A percentile compares a stretch with the other conserved stretches of the same genome.
phyloP scores from a whole-genome alignment of 176 grass and related monocot genomes.

The Secale cereale region DNA sequence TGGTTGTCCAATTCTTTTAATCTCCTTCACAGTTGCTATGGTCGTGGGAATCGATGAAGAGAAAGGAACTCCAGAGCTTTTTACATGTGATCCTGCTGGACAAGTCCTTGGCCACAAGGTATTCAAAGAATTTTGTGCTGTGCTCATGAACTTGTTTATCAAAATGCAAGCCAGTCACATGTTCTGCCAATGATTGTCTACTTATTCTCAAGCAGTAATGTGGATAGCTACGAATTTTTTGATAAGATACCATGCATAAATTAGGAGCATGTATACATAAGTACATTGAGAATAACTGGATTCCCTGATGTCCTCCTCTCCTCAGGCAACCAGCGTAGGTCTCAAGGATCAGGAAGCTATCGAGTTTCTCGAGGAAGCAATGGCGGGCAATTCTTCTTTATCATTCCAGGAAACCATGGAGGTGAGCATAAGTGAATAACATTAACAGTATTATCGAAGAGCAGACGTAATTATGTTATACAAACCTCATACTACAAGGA shows the following conservation, averaged over 20 bases:
- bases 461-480: neutral
- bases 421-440: neutral
- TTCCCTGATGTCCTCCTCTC: neutral
- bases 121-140: neutral
- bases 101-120: constrained; percentile 60
- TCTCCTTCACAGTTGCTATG: constrained; percentile 38
- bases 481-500: neutral
- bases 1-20: neutral
- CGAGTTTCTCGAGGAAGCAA: constrained; percentile 55
- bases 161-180: neutral
- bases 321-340: constrained; percentile 51
- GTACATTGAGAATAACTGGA: neutral
- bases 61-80: constrained; percentile 53
- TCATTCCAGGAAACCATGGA: constrained; percentile 22
- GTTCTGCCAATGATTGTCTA: neutral
- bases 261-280: neutral
- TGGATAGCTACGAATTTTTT: neutral
- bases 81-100: constrained; percentile 60
- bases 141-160: neutral
- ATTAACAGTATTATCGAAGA: neutral
- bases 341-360: constrained; percentile 45
- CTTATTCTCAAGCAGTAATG: neutral
- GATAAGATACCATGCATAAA: neutral
- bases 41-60: constrained; percentile 70
- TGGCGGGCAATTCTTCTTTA: constrained; percentile 28